These are phyloP conservation scores for Boletus reticulatus DNA, from an alignment of 768 basidiomycete genomes.

Conservation along the genomic window DNA sequence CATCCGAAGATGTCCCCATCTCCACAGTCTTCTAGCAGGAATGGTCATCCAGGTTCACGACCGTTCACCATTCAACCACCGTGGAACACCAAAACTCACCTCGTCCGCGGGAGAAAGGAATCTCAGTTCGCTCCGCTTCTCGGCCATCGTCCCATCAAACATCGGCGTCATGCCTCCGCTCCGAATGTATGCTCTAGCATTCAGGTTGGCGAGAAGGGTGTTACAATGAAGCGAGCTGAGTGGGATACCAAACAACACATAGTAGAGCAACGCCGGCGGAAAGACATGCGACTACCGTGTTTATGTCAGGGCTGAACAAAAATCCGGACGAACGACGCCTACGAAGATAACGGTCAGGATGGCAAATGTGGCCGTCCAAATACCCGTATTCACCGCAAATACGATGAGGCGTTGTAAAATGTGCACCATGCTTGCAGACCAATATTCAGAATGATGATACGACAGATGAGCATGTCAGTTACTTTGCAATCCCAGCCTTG, in stretches of 20 bases:
- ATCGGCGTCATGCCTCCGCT: too few species aligned
- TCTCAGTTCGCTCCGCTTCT: too few species aligned
- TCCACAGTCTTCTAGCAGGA: too few species aligned
- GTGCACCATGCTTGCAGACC: background rate
- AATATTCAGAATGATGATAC: background rate
- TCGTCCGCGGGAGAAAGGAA: too few species aligned
- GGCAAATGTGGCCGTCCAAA: constrained; percentile 48
- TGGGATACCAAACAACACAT: background rate
- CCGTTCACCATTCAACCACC: too few species aligned
- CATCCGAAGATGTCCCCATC: too few species aligned
- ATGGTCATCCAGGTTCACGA: too few species aligned
- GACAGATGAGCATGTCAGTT: background rate
- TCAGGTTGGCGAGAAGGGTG: too few species aligned
- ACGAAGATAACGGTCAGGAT: constrained; percentile 46
- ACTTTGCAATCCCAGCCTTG: background rate
- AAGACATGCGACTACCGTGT: background rate
- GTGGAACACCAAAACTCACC: too few species aligned
- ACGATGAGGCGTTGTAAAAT: constrained; percentile 9
- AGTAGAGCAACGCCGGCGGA: background rate
- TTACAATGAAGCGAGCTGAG: background rate
- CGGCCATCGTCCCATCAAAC: too few species aligned
- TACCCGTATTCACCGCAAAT: constrained; percentile 25
- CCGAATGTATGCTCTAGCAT: too few species aligned
- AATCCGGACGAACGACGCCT: constrained; percentile 25
- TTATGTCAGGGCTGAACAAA: background rate